These are phyloP conservation scores for Arabidopsis hybrid DNA, from an alignment of 441 rosid genomes.

Conservation along the genomic window DNA sequence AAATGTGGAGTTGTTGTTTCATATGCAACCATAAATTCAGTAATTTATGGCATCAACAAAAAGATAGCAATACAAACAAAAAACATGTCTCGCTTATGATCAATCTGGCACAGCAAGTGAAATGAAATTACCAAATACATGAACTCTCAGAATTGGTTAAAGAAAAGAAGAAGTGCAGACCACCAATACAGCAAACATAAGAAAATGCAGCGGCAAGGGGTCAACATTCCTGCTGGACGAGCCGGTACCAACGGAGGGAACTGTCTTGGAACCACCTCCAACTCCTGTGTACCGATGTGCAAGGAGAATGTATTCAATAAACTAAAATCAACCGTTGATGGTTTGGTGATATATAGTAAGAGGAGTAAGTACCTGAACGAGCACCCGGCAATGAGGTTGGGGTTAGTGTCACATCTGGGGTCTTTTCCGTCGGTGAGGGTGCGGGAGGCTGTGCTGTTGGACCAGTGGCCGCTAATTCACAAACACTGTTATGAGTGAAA, in stretches of 20 bases:
- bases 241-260: conserved; percentile 31
- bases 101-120: neutral
- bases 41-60: neutral
- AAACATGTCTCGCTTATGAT: neutral
- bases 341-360: conserved; percentile 14
- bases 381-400: conserved; percentile 36
- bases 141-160: conserved; percentile 15
- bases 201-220: conserved; percentile 22
- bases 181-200: conserved; percentile 27
- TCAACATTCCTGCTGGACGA: conserved; percentile 31
- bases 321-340: neutral
- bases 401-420: conserved; percentile 24
- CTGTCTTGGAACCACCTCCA: conserved; percentile 38
- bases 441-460: conserved; percentile 25
- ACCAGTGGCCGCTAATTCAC: conserved; percentile 31
- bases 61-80: neutral
- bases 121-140: conserved; percentile 17
- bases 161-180: conserved; percentile 21
- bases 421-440: conserved; percentile 33
- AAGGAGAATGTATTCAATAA: neutral
- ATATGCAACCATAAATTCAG: neutral
- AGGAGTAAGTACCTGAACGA: conserved; percentile 38
- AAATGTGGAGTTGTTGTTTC: neutral
- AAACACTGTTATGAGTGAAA: conserved; percentile 32
- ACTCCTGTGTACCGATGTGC: conserved; percentile 13